These are phyloP conservation scores for Phytophthora idaei DNA, from an alignment of 352 stramenopile species.

Conservation along the genomic window DNA sequence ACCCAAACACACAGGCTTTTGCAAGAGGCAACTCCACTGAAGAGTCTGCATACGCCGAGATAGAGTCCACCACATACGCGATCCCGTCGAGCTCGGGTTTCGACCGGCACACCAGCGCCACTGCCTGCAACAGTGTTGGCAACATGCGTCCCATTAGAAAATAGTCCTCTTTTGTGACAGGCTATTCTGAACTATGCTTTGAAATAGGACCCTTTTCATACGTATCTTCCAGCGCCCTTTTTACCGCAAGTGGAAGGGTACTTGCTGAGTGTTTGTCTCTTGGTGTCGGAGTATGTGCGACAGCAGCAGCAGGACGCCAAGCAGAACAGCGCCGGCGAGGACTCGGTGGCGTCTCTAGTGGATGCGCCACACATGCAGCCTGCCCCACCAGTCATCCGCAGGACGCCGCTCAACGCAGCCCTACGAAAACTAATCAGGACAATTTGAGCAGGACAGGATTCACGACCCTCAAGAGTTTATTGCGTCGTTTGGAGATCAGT, in stretches of 20 bases:
- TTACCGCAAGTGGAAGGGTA: constrained; percentile 46
- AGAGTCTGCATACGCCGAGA: not conserved
- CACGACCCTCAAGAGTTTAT: constrained; percentile 47
- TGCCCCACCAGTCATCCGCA: constrained; percentile 25
- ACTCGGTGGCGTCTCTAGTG: constrained; percentile 32
- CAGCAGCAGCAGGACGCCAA: constrained; percentile 45
- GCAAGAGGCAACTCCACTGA: not conserved
- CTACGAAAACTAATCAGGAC: constrained; percentile 22
- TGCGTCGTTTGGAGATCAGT: constrained; percentile 50
- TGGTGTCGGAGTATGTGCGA: constrained; percentile 55
- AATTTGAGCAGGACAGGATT: constrained; percentile 1
- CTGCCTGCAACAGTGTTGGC: not conserved
- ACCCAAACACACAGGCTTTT: not conserved
- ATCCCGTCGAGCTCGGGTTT: not conserved
- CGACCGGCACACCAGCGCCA: not conserved
- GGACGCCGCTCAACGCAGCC: constrained; percentile 45
- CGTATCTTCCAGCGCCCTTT: too few species aligned
- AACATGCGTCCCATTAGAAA: too few species aligned
- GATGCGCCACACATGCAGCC: constrained; percentile 10
- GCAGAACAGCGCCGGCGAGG: constrained; percentile 15
- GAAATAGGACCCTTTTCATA: too few species aligned
- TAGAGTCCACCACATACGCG: not conserved
- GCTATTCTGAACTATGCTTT: too few species aligned
- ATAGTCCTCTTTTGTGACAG: too few species aligned
- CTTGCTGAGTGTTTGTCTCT: constrained; percentile 52